Base-by-base conservation (phyloP, 805 yeast species). In the Starmerella vaccinii region DNA sequence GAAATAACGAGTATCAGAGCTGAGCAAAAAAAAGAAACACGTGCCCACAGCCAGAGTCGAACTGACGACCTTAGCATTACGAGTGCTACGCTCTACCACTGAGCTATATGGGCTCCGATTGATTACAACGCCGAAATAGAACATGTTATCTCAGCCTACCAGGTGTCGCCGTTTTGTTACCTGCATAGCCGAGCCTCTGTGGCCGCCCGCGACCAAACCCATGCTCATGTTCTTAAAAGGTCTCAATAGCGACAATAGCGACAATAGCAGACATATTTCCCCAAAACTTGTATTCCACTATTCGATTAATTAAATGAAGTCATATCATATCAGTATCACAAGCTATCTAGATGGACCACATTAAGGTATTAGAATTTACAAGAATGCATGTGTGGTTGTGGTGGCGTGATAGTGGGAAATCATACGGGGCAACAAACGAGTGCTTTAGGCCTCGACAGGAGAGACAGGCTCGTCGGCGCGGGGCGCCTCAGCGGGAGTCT, bases 31-130 rank as follows among this genome's bases (percentile, higher is more conserved):
- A 8, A 27, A 26, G 6, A n/a, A 47, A n/a, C n/a, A n/a, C n/a
- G 42, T 55, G 58, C 58, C 58, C 58, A 48, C 55, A 56, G 51
- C 52, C 58, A 55, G 58, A 55, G 50, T 55, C 58, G 58, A 55
- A 55, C 58, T 55, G 57, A 51, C 51, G 53, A 55, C 58, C 58
- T 55, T 50, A 55, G 54, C 58, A 55, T 55, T 55, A 55, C 58
- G 58, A 55, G 58, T 55, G 58, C 54, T 50, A 50, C 57, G 58
- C 58, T 55, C 58, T 55, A 55, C 57, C 57, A 50, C 51, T 57
- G 58, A 55, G 58, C 58, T 55, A 55, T 56, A 39, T 37, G 58
- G 58, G 58, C 58, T 16, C 23, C 32, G 15, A 29, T 42, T 43
- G 38, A 32, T 32, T 29, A 43, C 38, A n/a, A 32, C 6, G 7